Conservation (phyloP, 768 basidiomycete genomes). For the Suillus clintonianus region DNA sequence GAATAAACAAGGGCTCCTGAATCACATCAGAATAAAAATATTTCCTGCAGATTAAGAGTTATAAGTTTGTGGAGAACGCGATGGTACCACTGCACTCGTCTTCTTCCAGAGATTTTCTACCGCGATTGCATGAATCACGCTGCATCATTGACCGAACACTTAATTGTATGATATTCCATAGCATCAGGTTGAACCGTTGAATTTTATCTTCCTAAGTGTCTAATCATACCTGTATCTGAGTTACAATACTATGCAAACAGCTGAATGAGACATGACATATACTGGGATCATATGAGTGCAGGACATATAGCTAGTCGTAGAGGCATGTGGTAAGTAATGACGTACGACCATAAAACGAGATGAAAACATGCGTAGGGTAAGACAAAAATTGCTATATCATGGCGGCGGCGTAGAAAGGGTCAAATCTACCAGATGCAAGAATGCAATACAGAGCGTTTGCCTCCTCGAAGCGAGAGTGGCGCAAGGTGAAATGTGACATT, state of each 20-base stretch:
- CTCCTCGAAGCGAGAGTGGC: slow-evolving; percentile 73
- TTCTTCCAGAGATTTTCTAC: not conserved
- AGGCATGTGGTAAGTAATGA: slow-evolving; percentile 1
- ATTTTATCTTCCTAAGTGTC: not conserved
- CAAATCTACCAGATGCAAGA: slow-evolving; percentile 47
- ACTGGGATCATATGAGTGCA: not conserved
- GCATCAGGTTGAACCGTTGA: not conserved
- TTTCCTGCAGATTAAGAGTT: too few relatives aligned
- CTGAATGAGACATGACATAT: not conserved
- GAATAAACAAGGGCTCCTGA: too few relatives aligned
- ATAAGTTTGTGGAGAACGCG: not conserved
- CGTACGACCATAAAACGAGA: not conserved
- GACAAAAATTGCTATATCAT: slow-evolving; percentile 5
- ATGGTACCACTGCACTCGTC: not conserved
- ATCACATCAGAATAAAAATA: too few relatives aligned
- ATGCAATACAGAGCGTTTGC: slow-evolving; percentile 72
- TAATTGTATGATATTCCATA: not conserved
- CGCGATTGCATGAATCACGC: not conserved
- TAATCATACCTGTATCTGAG: not conserved
- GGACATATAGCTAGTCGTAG: not conserved
- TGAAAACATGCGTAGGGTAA: slow-evolving; percentile 10
- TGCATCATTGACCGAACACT: not conserved
- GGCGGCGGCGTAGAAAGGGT: slow-evolving; percentile 6
- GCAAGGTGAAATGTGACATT: slow-evolving; percentile 76
- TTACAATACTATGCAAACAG: not conserved